Evolutionary conservation across 1,139 yeast species (phyloP).

Genomic region (Eremothecium gossypii): DNA sequence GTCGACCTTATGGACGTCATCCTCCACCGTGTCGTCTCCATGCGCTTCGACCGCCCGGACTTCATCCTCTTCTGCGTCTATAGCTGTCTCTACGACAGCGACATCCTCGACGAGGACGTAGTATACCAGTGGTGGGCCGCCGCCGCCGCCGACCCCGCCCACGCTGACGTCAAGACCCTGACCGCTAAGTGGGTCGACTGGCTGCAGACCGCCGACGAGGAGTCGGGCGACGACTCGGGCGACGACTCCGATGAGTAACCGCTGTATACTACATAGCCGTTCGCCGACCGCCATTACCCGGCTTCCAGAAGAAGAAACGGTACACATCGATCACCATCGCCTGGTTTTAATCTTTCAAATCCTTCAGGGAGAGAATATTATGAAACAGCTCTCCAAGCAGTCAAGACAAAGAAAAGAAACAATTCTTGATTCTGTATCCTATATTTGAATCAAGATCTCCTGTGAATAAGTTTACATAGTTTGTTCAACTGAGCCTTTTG

Average conservation of each 20-base stretch:
- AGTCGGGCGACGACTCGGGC: slow-evolving; percentile 37
- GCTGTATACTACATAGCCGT: too few species aligned
- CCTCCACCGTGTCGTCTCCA: slow-evolving; percentile 27
- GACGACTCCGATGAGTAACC: slow-evolving; percentile 12
- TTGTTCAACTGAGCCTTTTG: neutral
- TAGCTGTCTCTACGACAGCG: slow-evolving; percentile 65
- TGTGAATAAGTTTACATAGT: neutral
- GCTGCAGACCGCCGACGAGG: slow-evolving; percentile 85
- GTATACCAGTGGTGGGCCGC: slow-evolving; percentile 75
- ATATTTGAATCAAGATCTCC: neutral
- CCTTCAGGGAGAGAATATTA: neutral
- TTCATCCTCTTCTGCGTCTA: slow-evolving; percentile 47
- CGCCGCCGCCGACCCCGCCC: slow-evolving; percentile 36
- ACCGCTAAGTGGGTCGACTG: slow-evolving; percentile 74
- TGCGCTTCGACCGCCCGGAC: slow-evolving; percentile 26
- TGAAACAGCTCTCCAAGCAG: neutral
- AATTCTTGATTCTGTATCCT: neutral
- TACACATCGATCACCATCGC: neutral
- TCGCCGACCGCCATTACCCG: too few species aligned
- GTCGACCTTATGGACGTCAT: slow-evolving; percentile 59
- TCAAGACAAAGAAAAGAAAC: neutral
- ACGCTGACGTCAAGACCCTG: slow-evolving; percentile 44
- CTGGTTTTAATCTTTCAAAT: neutral
- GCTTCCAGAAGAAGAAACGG: neutral
- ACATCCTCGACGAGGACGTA: slow-evolving; percentile 71